Conservation (phyloP, 2,329 filamentous ascomycete species). For the Fonsecaea multimorphosa region DNA sequence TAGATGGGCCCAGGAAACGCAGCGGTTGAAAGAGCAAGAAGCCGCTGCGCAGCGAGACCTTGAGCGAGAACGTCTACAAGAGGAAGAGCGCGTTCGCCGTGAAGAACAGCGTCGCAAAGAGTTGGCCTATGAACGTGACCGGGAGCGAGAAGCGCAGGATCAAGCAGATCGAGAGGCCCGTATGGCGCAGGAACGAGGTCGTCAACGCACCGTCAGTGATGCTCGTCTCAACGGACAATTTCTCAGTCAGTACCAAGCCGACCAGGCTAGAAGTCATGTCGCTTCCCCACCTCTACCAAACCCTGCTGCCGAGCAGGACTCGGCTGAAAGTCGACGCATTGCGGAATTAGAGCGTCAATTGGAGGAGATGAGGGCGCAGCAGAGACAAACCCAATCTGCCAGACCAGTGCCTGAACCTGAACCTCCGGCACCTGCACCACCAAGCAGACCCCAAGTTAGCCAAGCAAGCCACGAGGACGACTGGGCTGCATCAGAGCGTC, state of each 20-base stretch:
- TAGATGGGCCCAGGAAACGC: slow-evolving; percentile 55
- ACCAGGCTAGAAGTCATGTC: slow-evolving; percentile 57
- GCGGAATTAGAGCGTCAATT: slow-evolving; percentile 78
- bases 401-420: slow-evolving; percentile 2
- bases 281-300: slow-evolving; percentile 44
- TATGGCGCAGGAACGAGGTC: slow-evolving; percentile 69
- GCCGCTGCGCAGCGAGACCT: slow-evolving; percentile 55
- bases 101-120: slow-evolving; percentile 56
- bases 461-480: slow-evolving; percentile 60
- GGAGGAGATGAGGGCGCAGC: slow-evolving; percentile 70
- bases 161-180: slow-evolving; percentile 74
- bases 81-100: slow-evolving; percentile 55
- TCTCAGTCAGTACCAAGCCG: slow-evolving; percentile 82
- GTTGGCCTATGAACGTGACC: slow-evolving; percentile 71
- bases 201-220: slow-evolving; percentile 66
- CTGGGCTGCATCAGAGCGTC: slow-evolving; percentile 66
- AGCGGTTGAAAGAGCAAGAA: slow-evolving; percentile 48
- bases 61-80: slow-evolving; percentile 59
- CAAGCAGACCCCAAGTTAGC: slow-evolving; percentile 34
- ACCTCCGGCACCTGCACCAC: slow-evolving; percentile 27
- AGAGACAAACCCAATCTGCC: slow-evolving; percentile 49
- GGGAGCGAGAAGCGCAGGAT: slow-evolving; percentile 61
- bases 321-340: slow-evolving; percentile 69
- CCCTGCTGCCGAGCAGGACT: slow-evolving; percentile 42
- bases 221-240: slow-evolving; percentile 79